Base-by-base conservation (phyloP, 257 asterid genomes). In the Fraxinus excelsior region DNA sequence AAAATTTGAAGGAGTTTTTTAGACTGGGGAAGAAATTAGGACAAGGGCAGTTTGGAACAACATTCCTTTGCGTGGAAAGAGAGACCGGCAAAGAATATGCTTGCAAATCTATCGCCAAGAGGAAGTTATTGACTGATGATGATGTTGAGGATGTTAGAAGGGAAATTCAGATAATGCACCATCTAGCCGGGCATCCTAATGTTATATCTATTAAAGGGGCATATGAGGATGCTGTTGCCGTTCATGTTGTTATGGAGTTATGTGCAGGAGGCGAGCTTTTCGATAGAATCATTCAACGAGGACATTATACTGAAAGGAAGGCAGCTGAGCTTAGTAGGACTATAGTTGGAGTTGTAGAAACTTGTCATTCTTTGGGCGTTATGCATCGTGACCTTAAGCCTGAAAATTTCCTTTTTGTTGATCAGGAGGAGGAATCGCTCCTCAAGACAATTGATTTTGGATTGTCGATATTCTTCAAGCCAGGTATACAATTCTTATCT, bases 321-420 rank as follows among this genome's bases (percentile, higher is more conserved):
- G 98, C 98, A 0, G 97, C 98, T 44, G 97, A 87, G 90, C 98
- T 94, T 69, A 92, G 97, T 2, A 91, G 98, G 90, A 94, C 86
- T 12, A 94, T 94, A 12, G 96, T 94, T 79, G 98, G 98, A 29
- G 98, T 94, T 76, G 93, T 94, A 65, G 98, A 94, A 85, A 87
- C 98, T 80, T 94, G 98, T 76, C 98, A 94, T 85, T 94, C 98
- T 3, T 82, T 94, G 82, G 89, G 98, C 25, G 98, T 94, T 44
- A 94, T 94, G 98, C 98, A 94, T 85, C 96, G 98, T n/a, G 98
- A 94, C 53, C 93, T 94, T 77, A 94, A 94, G 86, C 98, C 98
- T 0, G 98, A 94, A 88, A 94, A 94, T 87, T 94, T 94, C 80
- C 97, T 91, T 68, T 88, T 94, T 67, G 91, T 92, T 35, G 89